phyloP scores from a whole-genome alignment of 257 asterid genomes.

The Capsicum baccatum region DNA sequence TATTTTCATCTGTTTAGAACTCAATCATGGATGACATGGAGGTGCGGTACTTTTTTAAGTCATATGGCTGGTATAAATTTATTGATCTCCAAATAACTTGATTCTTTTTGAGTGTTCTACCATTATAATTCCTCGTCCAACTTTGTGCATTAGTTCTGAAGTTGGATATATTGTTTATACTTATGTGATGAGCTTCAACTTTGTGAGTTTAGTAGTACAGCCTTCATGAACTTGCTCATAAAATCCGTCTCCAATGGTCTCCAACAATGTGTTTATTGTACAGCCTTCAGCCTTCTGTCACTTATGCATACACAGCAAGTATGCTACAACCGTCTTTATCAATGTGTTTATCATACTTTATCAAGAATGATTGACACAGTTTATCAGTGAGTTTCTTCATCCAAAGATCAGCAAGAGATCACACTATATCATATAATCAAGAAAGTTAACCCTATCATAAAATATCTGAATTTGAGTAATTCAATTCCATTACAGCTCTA shows the following conservation, averaged over 20 bases:
- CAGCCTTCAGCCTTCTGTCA: not conserved
- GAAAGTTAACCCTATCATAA: not conserved
- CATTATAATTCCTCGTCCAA: not conserved
- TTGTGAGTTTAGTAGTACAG: slow-evolving; percentile 18
- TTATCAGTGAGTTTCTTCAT: not conserved
- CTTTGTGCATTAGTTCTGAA: slow-evolving; percentile 24
- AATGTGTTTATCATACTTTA: not conserved
- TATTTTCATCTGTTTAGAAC: not conserved
- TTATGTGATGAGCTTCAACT: not conserved
- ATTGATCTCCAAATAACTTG: slow-evolving; percentile 14
- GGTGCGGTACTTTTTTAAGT: not conserved
- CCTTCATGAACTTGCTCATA: not conserved
- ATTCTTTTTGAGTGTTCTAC: not conserved
- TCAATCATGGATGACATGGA: slow-evolving; percentile 10
- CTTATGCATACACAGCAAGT: slow-evolving; percentile 1
- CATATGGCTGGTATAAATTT: not conserved
- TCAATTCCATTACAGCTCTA: not conserved
- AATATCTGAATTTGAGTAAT: not conserved
- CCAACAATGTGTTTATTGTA: not conserved
- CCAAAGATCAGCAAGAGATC: slow-evolving; percentile 21
- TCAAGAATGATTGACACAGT: not conserved
- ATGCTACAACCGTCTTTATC: not conserved
- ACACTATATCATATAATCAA: slow-evolving; percentile 18
- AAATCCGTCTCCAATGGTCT: not conserved
- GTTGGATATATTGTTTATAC: not conserved